phyloP scores from a whole-genome alignment of 176 grass and related monocot genomes.

The Raddia distichophylla region DNA sequence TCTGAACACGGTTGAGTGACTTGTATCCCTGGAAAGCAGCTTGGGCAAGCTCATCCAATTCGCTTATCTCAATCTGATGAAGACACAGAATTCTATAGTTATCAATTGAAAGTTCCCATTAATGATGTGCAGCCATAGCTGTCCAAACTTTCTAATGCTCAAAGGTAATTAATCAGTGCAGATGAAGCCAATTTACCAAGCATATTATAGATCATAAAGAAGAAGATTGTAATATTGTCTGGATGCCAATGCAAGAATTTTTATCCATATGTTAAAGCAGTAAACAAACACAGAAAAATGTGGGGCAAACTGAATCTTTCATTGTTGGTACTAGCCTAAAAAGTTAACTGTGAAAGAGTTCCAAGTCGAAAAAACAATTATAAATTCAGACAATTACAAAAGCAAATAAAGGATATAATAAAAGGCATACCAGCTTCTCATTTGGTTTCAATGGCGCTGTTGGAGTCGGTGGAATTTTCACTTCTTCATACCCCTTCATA shows the following conservation, averaged over 20 bases:
- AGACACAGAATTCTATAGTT: slow-evolving; percentile 28
- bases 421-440: slow-evolving; percentile 80
- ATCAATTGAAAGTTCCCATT: slow-evolving; percentile 16
- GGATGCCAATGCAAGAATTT: slow-evolving; percentile 15
- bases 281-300: slow-evolving; percentile 15
- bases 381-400: slow-evolving; percentile 13
- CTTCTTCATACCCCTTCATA: slow-evolving; percentile 91
- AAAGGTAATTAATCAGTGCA: slow-evolving; percentile 24
- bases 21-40: slow-evolving; percentile 94
- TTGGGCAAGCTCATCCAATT: slow-evolving; percentile 90
- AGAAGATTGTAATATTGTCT: slow-evolving; percentile 21
- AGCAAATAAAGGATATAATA: slow-evolving; percentile 31
- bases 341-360: slow-evolving; percentile 1
- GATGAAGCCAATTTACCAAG: slow-evolving; percentile 4
- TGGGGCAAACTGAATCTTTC: background rate
- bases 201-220: slow-evolving; percentile 22
- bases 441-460: slow-evolving; percentile 70
- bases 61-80: slow-evolving; percentile 90
- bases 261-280: slow-evolving; percentile 35
- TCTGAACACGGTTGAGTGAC: slow-evolving; percentile 92
- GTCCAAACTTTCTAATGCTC: slow-evolving; percentile 29
- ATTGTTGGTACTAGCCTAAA: background rate
- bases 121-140: background rate
- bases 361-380: slow-evolving; percentile 21
- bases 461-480: slow-evolving; percentile 87